These are phyloP conservation scores for Penicillium sp. DNA, from an alignment of 2,329 filamentous ascomycete species.

Conservation along the genomic window DNA sequence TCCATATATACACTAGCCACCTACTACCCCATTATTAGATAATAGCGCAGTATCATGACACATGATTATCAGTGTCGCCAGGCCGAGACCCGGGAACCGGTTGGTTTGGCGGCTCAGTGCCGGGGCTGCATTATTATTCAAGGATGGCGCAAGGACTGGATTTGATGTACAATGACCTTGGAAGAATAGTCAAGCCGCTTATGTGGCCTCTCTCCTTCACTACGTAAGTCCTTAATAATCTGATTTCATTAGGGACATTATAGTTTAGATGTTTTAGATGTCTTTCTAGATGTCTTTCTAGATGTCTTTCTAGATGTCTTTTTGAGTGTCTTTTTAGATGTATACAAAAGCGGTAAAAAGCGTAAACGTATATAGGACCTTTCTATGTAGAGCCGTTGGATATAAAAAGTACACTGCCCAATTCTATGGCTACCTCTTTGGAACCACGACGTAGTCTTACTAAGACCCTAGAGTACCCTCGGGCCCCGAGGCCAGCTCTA, in stretches of 20 bases:
- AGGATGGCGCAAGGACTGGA: not conserved
- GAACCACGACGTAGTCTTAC: not conserved
- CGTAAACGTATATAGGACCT: not conserved
- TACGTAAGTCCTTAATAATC: too few relatives aligned
- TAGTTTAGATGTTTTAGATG: too few relatives aligned
- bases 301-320: too few relatives aligned
- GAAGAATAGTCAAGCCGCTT: not conserved
- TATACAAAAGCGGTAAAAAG: not conserved
- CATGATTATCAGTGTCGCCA: constrained; percentile 17
- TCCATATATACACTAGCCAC: not conserved
- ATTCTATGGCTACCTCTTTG: not conserved
- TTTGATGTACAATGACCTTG: not conserved
- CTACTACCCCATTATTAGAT: constrained; percentile 16
- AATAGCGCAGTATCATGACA: constrained; percentile 24
- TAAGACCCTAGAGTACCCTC: not conserved
- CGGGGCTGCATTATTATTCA: not conserved
- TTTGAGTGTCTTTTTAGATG: not conserved
- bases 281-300: too few relatives aligned
- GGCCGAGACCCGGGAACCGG: constrained; percentile 15
- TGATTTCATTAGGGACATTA: too few relatives aligned
- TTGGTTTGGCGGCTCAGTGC: not conserved
- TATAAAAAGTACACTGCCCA: not conserved
- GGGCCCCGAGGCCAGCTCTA: not conserved
- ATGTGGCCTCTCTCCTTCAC: too few relatives aligned
- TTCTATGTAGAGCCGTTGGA: not conserved